Evolutionary conservation across 2,329 filamentous ascomycete genomes (phyloP).

Genomic region (Talaromyces sp.): DNA sequence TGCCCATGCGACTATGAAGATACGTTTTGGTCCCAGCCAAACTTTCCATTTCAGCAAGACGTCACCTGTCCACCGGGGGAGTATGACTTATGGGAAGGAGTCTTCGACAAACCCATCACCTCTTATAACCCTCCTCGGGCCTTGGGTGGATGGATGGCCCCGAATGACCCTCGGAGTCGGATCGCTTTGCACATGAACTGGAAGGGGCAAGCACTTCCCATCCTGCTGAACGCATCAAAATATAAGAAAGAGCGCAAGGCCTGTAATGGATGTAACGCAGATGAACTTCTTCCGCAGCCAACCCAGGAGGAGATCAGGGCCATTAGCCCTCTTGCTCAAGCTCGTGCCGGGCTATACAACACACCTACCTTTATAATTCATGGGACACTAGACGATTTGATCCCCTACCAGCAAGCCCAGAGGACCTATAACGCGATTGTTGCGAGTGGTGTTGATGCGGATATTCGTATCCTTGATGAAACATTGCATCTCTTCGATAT

Average conservation of each 20-base stretch:
- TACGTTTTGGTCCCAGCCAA: neutral
- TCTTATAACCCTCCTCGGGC: neutral
- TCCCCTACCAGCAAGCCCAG: neutral
- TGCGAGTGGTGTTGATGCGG: no score
- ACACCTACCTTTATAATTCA: neutral
- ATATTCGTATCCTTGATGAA: no score
- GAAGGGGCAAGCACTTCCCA: neutral
- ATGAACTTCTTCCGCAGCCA: neutral
- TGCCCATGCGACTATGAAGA: slow-evolving; percentile 42
- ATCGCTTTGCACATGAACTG: neutral
- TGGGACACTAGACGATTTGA: neutral
- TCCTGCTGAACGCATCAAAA: neutral
- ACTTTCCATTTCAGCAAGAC: neutral
- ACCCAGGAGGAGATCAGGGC: neutral
- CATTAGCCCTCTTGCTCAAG: neutral
- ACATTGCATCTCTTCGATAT: no score
- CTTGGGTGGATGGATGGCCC: neutral
- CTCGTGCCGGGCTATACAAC: neutral
- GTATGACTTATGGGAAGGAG: neutral
- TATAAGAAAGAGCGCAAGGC: neutral
- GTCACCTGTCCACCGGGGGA: neutral
- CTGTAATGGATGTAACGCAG: neutral
- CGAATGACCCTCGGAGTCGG: neutral
- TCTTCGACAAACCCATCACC: neutral
- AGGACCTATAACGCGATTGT: neutral